Evolutionary conservation across 2,329 filamentous ascomycete genomes (phyloP).

Genomic region (Trichoderma sp.): DNA sequence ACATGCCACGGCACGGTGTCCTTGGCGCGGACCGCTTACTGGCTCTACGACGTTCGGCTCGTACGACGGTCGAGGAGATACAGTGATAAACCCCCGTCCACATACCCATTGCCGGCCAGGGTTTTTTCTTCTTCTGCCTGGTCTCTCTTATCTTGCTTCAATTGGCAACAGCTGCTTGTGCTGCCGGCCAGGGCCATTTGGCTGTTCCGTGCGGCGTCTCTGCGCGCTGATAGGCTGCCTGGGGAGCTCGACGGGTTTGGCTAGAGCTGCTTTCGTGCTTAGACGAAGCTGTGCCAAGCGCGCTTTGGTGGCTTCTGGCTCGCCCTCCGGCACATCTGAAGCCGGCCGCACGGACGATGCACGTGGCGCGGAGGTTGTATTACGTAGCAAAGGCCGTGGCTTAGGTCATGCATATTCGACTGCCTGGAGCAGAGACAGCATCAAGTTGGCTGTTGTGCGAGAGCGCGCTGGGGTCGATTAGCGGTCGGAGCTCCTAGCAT

Average conservation of each 20-base stretch:
- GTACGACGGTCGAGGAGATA: neutral
- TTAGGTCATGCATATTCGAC: neutral
- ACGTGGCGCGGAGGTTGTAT: neutral
- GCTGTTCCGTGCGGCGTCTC: neutral
- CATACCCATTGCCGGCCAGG: too few relatives aligned
- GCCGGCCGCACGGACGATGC: constrained; percentile 1
- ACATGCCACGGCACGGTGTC: neutral
- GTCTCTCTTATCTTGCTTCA: neutral
- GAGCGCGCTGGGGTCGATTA: neutral
- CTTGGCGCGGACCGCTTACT: neutral
- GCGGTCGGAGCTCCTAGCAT: neutral
- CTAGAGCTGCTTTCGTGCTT: neutral
- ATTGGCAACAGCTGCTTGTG: neutral
- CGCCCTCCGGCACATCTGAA: constrained; percentile 11
- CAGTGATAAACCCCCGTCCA: neutral
- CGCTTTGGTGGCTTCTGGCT: neutral
- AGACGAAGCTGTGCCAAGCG: neutral
- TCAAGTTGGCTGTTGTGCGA: neutral
- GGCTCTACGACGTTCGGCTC: neutral
- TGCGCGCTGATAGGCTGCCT: constrained; percentile 1
- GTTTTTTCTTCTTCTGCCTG: neutral
- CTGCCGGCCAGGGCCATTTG: neutral
- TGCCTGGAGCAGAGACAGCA: neutral
- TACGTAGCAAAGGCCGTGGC: neutral
- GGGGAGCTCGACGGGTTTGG: neutral